Base-by-base conservation (phyloP, 148 eudicot genomes). In the Cornus controversa region DNA sequence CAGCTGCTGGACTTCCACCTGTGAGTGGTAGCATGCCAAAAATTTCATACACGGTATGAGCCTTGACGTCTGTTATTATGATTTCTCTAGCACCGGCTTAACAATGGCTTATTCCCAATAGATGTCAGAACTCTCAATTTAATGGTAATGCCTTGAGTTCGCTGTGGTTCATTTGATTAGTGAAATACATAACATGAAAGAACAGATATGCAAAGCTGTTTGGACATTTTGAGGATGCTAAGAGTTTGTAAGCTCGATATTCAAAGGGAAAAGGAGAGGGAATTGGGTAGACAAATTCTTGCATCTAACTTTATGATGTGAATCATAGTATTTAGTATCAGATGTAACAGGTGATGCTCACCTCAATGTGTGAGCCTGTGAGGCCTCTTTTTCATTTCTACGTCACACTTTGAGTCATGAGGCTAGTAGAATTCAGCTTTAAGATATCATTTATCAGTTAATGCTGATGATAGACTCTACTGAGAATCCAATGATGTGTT, bases 21-120 rank as follows among this genome's bases (percentile, higher is more conserved):
- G 28, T 81, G 75, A 79, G 67, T 77, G 75, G 83, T 24, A 45
- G 40, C 63, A n/a, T 77, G 54, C 75, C 71, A 66, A 82, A 76
- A 70, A 73, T 73, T 28, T 45, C 68, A 40, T 76, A 63, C 27
- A 36, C 9, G 34, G 88, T 85, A 84, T 22, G 18, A 20, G 69
- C 45, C 72, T 34, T 54, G 9, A 9, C 13, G 23, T 40, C 9
- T 45, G 2, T 25, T 70, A 20, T 60, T 7, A 40, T n/a, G 14
- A 5, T 45, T 14, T 45, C 6, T 70, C 71, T 70, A 42, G 57
- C 72, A 69, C 18, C 40, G 18, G 72, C 6, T 42, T 57, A 42
- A 11, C 20, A 70, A 25, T 25, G 18, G 6, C 29, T 24, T 40
- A 40, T 45, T 45, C 22, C 58, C 11, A 9, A 16, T 45, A 24